A percentile compares a stretch with the other conserved stretches of the same genome.
These are phyloP conservation scores for Diplodia seriata DNA, from an alignment of 2,329 filamentous ascomycete species.

Conservation along the genomic window DNA sequence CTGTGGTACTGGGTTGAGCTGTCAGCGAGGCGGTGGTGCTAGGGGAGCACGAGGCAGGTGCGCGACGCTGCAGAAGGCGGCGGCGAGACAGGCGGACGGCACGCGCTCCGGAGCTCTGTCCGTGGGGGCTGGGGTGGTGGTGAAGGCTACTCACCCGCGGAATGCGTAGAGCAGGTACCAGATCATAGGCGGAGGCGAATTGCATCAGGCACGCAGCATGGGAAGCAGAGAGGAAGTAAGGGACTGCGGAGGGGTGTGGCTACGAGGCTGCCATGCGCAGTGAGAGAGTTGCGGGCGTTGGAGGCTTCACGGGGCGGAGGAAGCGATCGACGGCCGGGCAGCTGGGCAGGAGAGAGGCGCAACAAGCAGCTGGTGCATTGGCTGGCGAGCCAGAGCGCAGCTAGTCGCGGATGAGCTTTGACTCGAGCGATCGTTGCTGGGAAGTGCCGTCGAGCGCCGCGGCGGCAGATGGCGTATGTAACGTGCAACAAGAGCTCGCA, in stretches of 20 bases:
- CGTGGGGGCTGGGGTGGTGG: not conserved
- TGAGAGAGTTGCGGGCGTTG: not conserved
- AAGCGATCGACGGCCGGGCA: slow-evolving; percentile 26
- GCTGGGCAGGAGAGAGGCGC: slow-evolving; percentile 22
- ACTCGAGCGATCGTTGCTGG: slow-evolving; percentile 27
- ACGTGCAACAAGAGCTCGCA: slow-evolving; percentile 23
- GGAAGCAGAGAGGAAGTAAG: slow-evolving; percentile 28
- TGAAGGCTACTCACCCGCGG: slow-evolving; percentile 67
- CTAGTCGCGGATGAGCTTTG: slow-evolving; percentile 19
- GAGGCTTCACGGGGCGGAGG: slow-evolving; percentile 7
- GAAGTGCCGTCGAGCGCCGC: slow-evolving; percentile 25
- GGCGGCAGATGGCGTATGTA: slow-evolving; percentile 13
- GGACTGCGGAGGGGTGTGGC: slow-evolving; percentile 23
- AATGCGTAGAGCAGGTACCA: slow-evolving; percentile 81
- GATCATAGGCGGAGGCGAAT: slow-evolving; percentile 60
- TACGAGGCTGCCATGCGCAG: slow-evolving; percentile 29
- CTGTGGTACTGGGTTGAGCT: slow-evolving; percentile 66
- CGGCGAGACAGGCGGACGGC: not conserved
- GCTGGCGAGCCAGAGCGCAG: slow-evolving; percentile 19
- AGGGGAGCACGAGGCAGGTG: slow-evolving; percentile 20
- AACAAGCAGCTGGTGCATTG: slow-evolving; percentile 27
- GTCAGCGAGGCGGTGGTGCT: slow-evolving; percentile 10
- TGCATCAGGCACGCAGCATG: slow-evolving; percentile 27
- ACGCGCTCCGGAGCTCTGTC: slow-evolving; percentile 13
- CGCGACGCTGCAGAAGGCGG: not conserved